phyloP scores from a whole-genome alignment of 1,139 yeast genomes.

The Blastobotrys persicus region DNA sequence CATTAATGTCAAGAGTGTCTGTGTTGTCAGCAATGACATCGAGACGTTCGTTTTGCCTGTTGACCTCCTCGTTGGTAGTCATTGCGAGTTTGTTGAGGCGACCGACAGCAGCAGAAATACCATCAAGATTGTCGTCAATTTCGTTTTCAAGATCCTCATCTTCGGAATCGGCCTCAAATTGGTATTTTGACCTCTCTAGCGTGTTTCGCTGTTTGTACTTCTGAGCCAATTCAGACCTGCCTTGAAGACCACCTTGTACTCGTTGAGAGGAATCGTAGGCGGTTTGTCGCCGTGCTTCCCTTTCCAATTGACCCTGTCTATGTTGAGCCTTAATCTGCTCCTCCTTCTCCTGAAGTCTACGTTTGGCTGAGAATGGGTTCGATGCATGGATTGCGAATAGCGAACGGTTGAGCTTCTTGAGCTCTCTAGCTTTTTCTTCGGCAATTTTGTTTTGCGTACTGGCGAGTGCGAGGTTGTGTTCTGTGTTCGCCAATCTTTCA shows the following conservation, averaged over 20 bases:
- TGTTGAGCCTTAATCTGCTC: conserved; percentile 65
- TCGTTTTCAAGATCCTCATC: conserved; percentile 62
- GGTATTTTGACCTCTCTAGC: conserved; percentile 46
- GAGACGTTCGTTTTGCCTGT: conserved; percentile 49
- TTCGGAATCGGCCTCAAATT: conserved; percentile 58
- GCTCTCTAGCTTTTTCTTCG: conserved; percentile 76
- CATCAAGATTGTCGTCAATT: conserved; percentile 53
- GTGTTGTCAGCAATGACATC: conserved; percentile 52
- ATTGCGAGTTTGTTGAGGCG: conserved; percentile 52
- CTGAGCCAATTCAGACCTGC: conserved; percentile 38
- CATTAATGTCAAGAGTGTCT: conserved; percentile 51
- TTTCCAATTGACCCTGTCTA: conserved; percentile 48
- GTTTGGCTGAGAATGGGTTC: conserved; percentile 85
- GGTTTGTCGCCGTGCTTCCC: conserved; percentile 45
- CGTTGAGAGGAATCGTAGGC: conserved; percentile 50
- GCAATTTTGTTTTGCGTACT: conserved; percentile 82
- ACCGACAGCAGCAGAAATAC: conserved; percentile 47
- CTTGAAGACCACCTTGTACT: conserved; percentile 43
- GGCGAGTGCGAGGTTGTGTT: conserved; percentile 70
- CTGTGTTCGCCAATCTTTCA: conserved; percentile 77
- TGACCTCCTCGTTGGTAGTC: conserved; percentile 54
- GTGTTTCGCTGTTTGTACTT: conserved; percentile 32
- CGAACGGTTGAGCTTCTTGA: conserved; percentile 75
- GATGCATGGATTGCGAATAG: conserved; percentile 76
- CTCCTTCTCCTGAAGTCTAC: conserved; percentile 74